phyloP scores from a whole-genome alignment of 768 basidiomycete species.

The Pilatotrama ljubarskyi region DNA sequence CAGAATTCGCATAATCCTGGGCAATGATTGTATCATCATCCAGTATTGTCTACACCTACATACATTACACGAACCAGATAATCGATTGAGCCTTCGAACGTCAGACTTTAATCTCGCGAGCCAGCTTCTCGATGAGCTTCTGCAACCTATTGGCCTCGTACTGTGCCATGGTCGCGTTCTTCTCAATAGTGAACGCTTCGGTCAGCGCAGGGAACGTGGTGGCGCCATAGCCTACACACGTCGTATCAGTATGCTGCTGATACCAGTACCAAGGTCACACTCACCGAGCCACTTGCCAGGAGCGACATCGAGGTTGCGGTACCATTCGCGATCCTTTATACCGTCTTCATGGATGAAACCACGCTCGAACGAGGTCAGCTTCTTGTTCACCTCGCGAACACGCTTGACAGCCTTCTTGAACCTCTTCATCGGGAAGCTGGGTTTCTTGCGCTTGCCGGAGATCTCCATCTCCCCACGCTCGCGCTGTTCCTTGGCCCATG shows the following conservation, averaged over 20 bases:
- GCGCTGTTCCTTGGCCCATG: conserved; percentile 29
- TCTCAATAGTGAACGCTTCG: conserved; percentile 72
- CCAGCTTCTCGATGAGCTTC: conserved; percentile 44
- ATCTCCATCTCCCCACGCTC: conserved; percentile 5
- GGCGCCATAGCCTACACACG: conserved; percentile 70
- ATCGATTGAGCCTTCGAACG: too few species aligned
- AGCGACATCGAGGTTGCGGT: conserved; percentile 79
- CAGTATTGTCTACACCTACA: too few species aligned
- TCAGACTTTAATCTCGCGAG: conserved; percentile 14
- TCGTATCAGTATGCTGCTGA: background rate
- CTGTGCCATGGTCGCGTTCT: conserved; percentile 58
- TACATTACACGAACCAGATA: background rate
- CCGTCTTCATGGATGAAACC: conserved; percentile 81
- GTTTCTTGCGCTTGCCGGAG: conserved; percentile 6
- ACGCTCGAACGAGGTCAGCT: conserved; percentile 69
- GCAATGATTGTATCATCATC: too few species aligned
- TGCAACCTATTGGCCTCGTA: conserved; percentile 61
- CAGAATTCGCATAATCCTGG: background rate
- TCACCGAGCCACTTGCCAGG: conserved; percentile 84
- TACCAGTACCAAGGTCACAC: conserved; percentile 21
- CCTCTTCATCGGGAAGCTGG: conserved; percentile 32
- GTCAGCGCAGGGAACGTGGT: conserved; percentile 81
- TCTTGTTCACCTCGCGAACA: conserved; percentile 60
- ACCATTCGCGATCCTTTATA: conserved; percentile 83
- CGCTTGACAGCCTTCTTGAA: conserved; percentile 60